phyloP scores from a whole-genome alignment of 257 asterid genomes.

The Fraxinus americana region DNA sequence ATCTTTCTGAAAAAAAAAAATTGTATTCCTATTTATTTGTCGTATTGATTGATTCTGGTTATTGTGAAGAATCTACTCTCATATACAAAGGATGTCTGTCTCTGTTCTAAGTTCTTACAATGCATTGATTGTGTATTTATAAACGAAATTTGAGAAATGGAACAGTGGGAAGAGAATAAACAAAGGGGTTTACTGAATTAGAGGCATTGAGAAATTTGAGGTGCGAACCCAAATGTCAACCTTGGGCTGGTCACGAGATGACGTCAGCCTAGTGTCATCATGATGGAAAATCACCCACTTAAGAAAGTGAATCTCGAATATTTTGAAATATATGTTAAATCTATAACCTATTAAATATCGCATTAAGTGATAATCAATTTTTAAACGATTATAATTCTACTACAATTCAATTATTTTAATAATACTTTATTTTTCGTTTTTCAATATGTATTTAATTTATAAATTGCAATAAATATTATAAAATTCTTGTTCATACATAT shows the following conservation, averaged over 20 bases:
- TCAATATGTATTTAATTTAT: too few relatives aligned
- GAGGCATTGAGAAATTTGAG: neutral
- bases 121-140: neutral
- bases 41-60: slow-evolving; percentile 3
- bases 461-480: too few relatives aligned
- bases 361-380: too few relatives aligned
- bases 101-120: neutral
- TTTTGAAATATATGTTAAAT: too few relatives aligned
- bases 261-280: slow-evolving; percentile 41
- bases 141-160: slow-evolving; percentile 18
- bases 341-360: too few relatives aligned
- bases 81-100: slow-evolving; percentile 14
- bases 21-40: too few relatives aligned
- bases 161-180: slow-evolving; percentile 9
- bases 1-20: slow-evolving; percentile 18
- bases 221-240: slow-evolving; percentile 17
- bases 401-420: too few relatives aligned
- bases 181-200: neutral
- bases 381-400: too few relatives aligned
- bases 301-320: too few relatives aligned
- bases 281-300: slow-evolving; percentile 30
- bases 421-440: too few relatives aligned
- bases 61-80: slow-evolving; percentile 27
- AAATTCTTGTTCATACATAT: too few relatives aligned
- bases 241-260: slow-evolving; percentile 26